These are phyloP conservation scores for Apiospora sp. DNA, from an alignment of 2,329 filamentous ascomycete genomes.

Conservation along the genomic window DNA sequence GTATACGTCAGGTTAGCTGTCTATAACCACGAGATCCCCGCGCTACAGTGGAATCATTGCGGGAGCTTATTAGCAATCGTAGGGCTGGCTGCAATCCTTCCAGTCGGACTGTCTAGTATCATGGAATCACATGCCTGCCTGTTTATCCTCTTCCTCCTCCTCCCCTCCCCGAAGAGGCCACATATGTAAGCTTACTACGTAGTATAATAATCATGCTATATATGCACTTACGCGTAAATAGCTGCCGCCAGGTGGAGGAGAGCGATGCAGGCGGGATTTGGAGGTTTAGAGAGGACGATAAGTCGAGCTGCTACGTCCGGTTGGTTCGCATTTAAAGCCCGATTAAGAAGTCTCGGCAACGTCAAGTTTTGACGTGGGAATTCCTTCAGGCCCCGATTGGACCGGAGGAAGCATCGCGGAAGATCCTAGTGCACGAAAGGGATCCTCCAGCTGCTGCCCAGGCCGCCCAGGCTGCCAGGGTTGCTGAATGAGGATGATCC, in stretches of 20 bases:
- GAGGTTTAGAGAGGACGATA: background rate
- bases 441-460: background rate
- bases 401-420: background rate
- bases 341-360: background rate
- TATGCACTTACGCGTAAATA: background rate
- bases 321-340: background rate
- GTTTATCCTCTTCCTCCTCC: background rate
- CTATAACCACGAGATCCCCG: background rate
- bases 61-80: background rate
- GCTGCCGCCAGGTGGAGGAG: background rate
- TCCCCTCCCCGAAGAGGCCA: background rate
- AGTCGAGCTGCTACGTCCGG: background rate
- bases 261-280: background rate
- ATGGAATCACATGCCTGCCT: background rate
- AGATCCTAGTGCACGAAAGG: conserved; percentile 12
- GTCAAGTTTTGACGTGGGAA: background rate
- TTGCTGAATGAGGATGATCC: conserved; percentile 2
- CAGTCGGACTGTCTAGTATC: background rate
- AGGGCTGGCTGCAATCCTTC: background rate
- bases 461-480: background rate
- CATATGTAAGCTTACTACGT: background rate
- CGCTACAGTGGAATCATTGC: background rate
- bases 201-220: background rate
- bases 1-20: background rate
- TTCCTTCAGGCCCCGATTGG: background rate